Base-by-base conservation (phyloP, 805 yeast species). In the Lipomyces yamanashiensis region DNA sequence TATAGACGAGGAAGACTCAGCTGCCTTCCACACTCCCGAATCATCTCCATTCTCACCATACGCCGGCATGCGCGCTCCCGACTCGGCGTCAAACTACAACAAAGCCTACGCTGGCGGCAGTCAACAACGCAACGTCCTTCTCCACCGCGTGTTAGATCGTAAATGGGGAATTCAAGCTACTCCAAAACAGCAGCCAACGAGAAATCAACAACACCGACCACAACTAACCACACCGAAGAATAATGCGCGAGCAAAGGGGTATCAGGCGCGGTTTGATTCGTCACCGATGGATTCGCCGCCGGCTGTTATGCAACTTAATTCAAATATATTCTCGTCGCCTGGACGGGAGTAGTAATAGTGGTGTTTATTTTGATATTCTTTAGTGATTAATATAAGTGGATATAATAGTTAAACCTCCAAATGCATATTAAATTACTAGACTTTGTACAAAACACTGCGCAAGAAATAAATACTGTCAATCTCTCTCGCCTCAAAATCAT, bases 111-210 rank as follows among this genome's bases (percentile, higher is more conserved):
- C 44, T 3, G 52, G 53, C 41, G 47, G 33, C 9, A 51, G 41
- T 44, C 67, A 61, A 41, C 63, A 62, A 19, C 9, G 39, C 45
- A 64, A 62, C 34, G 61, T 63, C 12, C 64, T 74, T 15, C 67
- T 75, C n/a, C 76, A 74, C 59, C 73, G 74, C 33, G 75, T 74
- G 10, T 67, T 75, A 51, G 75, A 76, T 61, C 69, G 70, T 53
- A 71, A 71, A 56, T 76, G 76, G 77, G 69, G 71, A n/a, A 54
- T 76, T 43, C 76, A 75, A 61, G 75, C 70, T 7, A 76, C 78
- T 8, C 78, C 78, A 7, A 47, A 53, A 28, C 28, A 28, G 17
- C 61, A 45, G 33, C 43, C 62, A 4, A n/a, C 58, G 15, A 52
- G 54, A 7, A n/a, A 48, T 12, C 19, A 41, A 28, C 19, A 19